A percentile compares a stretch with the other conserved stretches of the same genome.
These are phyloP conservation scores for Nemania serpens DNA, from an alignment of 2,329 filamentous ascomycete species.

Conservation along the genomic window DNA sequence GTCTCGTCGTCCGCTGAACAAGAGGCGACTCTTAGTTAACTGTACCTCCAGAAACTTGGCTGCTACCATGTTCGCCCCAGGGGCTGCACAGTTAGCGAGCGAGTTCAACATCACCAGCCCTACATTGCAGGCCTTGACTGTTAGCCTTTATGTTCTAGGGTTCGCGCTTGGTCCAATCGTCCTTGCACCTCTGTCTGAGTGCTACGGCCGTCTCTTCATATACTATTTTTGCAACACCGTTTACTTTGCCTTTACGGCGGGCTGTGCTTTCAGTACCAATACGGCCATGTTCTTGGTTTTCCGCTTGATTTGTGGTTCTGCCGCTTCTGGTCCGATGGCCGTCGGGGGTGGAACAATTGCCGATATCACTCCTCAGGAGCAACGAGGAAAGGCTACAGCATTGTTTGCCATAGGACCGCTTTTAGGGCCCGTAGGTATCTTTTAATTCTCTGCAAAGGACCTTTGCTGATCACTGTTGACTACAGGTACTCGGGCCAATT, in stretches of 20 bases:
- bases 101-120: conserved; percentile 11
- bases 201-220: conserved; percentile 43
- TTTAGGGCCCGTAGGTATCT: neutral
- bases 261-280: conserved; percentile 38
- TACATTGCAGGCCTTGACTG: conserved; percentile 8
- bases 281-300: conserved; percentile 42
- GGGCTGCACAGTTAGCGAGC: neutral
- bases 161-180: conserved; percentile 45
- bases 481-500: neutral
- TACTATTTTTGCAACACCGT: conserved; percentile 40
- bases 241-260: conserved; percentile 42
- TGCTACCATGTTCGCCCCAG: conserved; percentile 17
- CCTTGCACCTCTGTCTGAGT: conserved; percentile 49
- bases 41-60: conserved; percentile 12
- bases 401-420: conserved; percentile 29
- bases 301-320: conserved; percentile 40
- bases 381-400: conserved; percentile 41
- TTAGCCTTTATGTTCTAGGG: conserved; percentile 27
- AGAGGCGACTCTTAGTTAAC: no score
- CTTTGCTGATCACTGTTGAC: neutral
- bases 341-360: conserved; percentile 46
- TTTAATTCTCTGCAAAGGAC: neutral
- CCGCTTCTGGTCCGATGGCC: conserved; percentile 38
- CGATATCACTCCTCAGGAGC: conserved; percentile 38
- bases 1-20: no score